Evolutionary conservation across 176 grass and related monocot species (phyloP), one percentile per base, ranked within the genome.

Genomic region (Aegilops bicornis): DNA sequence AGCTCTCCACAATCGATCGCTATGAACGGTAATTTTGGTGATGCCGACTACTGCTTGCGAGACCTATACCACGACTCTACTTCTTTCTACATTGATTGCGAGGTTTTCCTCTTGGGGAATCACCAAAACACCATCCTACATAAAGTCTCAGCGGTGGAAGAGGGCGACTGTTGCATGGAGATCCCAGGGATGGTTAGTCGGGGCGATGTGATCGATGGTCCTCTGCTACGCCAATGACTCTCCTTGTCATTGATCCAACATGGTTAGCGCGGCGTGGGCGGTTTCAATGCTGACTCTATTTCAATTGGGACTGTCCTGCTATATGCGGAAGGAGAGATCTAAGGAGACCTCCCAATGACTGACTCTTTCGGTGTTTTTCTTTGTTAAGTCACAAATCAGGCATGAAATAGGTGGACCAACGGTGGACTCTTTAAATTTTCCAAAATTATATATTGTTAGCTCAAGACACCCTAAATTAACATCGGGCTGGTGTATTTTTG

Each of bases 61-160:
- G 69, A 84, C 82, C 56, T 36, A 24, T 3, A 69, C 69, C 33
- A 84, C 56, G 13, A 63, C 10, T 7, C 36, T 74, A 17, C 6
- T 61, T 20, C 69, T 13, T n/a, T 47, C 17, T 2, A 69, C 25
- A 16, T 32, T 54, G 23, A 84, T 84, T 27, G 24, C 22, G 14
- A 84, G 56, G 56, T 84, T 84, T 14, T 56, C 82, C 56, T 84
- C 82, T 5, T 36, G 54, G 20, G 81, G 81, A 20, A 83, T 73
- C 15, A 73, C 33, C 68, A 83, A 17, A 6, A 23, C 15, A 15
- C 4, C 3, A 2, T 73, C 16, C 7, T 83, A 33, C 61, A 25
- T 33, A 4, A 2, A 31, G 29, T 14, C 15, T 29, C n/a, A 63
- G 10, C 16, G 56, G 47, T 59, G 48, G 67, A 35, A 31, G 11